Percentiles rank a stretch among this genome's conserved stretches.
Evolutionary conservation across 441 rosid species (phyloP).

Genomic region (Populus hybrid): DNA sequence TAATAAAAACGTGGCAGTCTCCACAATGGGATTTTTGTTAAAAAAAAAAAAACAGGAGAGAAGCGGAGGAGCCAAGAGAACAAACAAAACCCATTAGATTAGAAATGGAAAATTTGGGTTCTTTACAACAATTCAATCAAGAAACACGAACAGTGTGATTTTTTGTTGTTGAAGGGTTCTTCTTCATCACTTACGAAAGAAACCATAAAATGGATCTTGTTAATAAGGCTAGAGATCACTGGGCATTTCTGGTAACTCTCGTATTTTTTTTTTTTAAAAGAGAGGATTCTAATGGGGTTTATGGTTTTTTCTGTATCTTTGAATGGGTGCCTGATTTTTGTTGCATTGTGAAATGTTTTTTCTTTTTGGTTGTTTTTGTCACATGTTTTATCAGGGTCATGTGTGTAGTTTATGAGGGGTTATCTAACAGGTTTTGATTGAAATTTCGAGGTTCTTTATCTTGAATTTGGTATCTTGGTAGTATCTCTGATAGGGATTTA

Average conservation of each 20-base stretch:
- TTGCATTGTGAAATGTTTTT: not conserved
- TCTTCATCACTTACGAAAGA: not conserved
- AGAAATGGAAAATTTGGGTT: slow-evolving; percentile 18
- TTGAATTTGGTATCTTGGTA: not conserved
- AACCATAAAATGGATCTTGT: slow-evolving; percentile 24
- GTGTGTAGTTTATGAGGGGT: not conserved
- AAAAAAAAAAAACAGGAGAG: not conserved
- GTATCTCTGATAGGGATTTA: not conserved
- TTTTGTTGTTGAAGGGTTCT: not conserved
- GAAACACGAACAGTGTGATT: not conserved
- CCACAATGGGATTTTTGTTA: not conserved
- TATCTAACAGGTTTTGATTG: not conserved
- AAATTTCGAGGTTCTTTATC: not conserved
- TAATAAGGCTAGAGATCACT: slow-evolving; percentile 39
- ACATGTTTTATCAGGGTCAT: not conserved
- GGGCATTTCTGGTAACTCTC: slow-evolving; percentile 58
- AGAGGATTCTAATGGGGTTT: not conserved
- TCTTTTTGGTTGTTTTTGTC: not conserved
- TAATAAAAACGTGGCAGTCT: not conserved
- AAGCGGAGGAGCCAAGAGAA: not conserved
- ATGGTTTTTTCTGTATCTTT: not conserved
- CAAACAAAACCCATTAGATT: not conserved
- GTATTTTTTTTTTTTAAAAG: not conserved
- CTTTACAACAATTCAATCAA: not conserved
- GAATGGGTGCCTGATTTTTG: not conserved